Conservation (phyloP, 1,284 basidiomycete species). For the Gomphus sp. region DNA sequence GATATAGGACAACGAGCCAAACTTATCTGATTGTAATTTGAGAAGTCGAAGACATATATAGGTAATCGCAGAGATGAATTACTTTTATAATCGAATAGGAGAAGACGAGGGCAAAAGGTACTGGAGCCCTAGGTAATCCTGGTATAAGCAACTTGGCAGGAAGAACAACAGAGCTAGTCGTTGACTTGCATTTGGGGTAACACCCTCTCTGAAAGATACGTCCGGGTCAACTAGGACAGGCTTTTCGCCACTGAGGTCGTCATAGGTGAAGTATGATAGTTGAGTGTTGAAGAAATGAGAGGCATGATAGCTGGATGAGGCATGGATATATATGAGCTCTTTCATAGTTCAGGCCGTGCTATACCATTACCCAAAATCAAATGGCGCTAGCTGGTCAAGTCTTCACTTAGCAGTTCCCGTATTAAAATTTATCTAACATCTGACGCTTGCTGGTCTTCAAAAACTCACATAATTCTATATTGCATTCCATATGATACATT, state of each 20-base stretch:
- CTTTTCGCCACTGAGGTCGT: conserved; percentile 19
- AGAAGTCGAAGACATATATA: background rate
- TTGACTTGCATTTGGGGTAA: conserved; percentile 31
- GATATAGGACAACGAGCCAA: conserved; percentile 43
- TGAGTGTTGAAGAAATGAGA: conserved; percentile 79
- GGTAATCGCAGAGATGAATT: conserved; percentile 11
- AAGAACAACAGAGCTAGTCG: background rate
- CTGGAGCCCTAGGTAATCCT: conserved; percentile 35
- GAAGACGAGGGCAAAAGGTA: conserved; percentile 52
- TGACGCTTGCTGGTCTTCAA: background rate
- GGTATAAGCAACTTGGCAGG: conserved; percentile 7
- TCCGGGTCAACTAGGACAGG: conserved; percentile 39
- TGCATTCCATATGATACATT: no score
- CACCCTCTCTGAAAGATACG: conserved; percentile 56
- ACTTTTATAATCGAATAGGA: conserved; percentile 63
- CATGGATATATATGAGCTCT: conserved; percentile 72
- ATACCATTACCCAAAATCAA: background rate
- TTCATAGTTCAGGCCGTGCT: conserved; percentile 34
- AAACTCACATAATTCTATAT: no score
- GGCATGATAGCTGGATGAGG: conserved; percentile 57
- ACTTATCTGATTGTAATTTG: conserved; percentile 33
- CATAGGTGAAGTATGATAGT: conserved; percentile 54
- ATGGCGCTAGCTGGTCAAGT: background rate
- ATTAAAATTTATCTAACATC: background rate
- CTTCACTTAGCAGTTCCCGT: background rate